Base-by-base conservation (phyloP, 2,329 filamentous ascomycete species). In the Calonectria hongkongensis region DNA sequence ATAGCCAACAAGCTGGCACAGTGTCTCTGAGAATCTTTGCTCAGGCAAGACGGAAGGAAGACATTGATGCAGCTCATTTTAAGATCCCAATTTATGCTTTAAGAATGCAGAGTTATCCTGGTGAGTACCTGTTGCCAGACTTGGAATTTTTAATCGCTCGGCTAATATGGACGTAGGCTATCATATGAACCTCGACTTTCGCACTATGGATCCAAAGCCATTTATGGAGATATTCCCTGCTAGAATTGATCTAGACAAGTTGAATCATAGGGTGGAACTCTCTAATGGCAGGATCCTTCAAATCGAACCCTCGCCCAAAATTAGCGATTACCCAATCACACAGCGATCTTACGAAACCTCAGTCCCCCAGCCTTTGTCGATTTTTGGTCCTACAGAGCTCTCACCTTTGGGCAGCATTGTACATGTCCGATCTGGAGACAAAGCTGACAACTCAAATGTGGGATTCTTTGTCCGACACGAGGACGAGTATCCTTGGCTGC, bases 401-500 rank as follows among this genome's bases (percentile, higher is more conserved):
- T 76, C 76, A 1, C 81, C 82, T 0, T 71, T 84, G 1, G 82
- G 83, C 0, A 79, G 78, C 39, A 74, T 84, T 8, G 82, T 81
- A 1, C 79, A 81, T 6, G 83, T 75, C 1, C 65, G 83, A 0
- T 83, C 83, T 0, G 83, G 83, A 0, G 87, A 88, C 64, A 88
- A 88, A 71, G 86, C 83, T 0, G 81, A 83, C 0, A 84, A 88
- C 74, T 82, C 81, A 39, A 88, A 88, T 62, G 81, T 87, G 4
- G 87, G 86, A 0, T 84, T 88, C 72, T 90, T 86, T 74, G 85
- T 87, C 6, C 80, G 84, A 6, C 74, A 84, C 21, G 78, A 80
- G 1, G 85, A 87, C 56, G 86, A 88, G 75, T 89, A 84, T 74
- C 81, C 85, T 5, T 88, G 87, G 87, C 74, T 88, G 16, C 82